Evolutionary conservation across 2,329 filamentous ascomycete species (phyloP).

Genomic region (Ophiocordyceps sinensis): DNA sequence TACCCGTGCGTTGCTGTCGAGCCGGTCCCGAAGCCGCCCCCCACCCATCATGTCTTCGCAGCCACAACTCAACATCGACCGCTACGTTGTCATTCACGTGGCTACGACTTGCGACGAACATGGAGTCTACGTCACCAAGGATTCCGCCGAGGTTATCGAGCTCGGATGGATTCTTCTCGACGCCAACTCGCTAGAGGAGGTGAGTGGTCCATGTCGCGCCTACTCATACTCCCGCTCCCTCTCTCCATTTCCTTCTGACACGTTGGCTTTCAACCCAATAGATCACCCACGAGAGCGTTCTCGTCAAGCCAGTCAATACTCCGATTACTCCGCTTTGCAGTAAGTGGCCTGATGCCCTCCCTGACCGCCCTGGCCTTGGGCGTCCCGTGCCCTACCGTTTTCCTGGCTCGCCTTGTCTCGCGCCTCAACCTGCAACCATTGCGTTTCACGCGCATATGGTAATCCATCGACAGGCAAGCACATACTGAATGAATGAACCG

Average conservation of each 20-base stretch:
- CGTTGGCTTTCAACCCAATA: slow-evolving; percentile 21
- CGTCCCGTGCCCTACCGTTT: not conserved
- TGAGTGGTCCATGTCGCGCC: slow-evolving; percentile 29
- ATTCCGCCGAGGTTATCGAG: slow-evolving; percentile 98
- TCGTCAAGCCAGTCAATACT: slow-evolving; percentile 97
- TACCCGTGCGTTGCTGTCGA: slow-evolving; percentile 7
- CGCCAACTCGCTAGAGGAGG: slow-evolving; percentile 83
- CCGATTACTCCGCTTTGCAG: slow-evolving; percentile 97
- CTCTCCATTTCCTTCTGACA: not conserved
- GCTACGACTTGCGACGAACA: slow-evolving; percentile 98
- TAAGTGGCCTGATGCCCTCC: slow-evolving; percentile 44
- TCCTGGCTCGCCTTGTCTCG: not conserved
- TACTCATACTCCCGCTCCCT: slow-evolving; percentile 2
- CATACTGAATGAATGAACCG: not conserved
- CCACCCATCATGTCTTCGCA: slow-evolving; percentile 23
- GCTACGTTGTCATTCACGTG: slow-evolving; percentile 96
- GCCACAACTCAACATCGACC: slow-evolving; percentile 64
- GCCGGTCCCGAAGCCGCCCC: slow-evolving; percentile 3
- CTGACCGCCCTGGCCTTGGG: slow-evolving; percentile 3
- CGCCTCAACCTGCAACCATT: not conserved
- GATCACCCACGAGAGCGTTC: slow-evolving; percentile 88
- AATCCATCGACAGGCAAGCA: not conserved
- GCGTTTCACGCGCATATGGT: not conserved
- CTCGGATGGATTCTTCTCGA: slow-evolving; percentile 95
- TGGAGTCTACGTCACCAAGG: slow-evolving; percentile 97